Conservation (phyloP, 2,329 filamentous ascomycete genomes). For the Neonectria coccinea region DNA sequence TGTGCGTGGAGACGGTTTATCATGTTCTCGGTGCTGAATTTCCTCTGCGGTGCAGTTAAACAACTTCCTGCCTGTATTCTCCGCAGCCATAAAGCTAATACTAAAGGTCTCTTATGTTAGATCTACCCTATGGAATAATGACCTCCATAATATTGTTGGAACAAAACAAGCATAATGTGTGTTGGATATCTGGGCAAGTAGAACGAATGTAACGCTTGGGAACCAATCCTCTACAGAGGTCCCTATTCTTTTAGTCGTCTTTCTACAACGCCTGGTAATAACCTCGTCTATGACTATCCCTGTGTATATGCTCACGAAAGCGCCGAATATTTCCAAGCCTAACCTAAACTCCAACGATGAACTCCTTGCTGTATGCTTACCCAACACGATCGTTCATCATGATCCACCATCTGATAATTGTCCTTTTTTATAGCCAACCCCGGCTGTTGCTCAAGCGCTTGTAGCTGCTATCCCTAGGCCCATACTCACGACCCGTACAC, state of each 20-base stretch:
- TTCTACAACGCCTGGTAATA: neutral
- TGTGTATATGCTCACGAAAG: neutral
- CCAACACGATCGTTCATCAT: neutral
- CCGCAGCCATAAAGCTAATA: too few species aligned
- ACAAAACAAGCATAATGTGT: too few species aligned
- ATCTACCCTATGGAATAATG: too few species aligned
- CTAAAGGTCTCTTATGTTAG: too few species aligned
- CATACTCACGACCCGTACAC: conserved; percentile 40
- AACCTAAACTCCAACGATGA: neutral
- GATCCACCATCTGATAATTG: neutral
- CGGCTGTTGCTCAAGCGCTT: conserved; percentile 45
- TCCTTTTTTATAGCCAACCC: conserved; percentile 41
- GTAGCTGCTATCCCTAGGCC: conserved; percentile 38
- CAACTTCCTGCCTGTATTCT: too few species aligned
- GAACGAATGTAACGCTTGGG: too few species aligned
- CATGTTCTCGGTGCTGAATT: too few species aligned
- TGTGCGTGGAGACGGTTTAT: too few species aligned
- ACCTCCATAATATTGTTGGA: too few species aligned
- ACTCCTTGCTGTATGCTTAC: conserved; percentile 14
- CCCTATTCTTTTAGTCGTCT: neutral
- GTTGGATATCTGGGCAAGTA: neutral
- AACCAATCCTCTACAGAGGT: neutral
- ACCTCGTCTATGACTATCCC: neutral
- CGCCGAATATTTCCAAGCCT: neutral
- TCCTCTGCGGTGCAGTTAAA: too few species aligned